Conservation (phyloP, 2,329 filamentous ascomycete genomes). For the Blastomyces silverae region DNA sequence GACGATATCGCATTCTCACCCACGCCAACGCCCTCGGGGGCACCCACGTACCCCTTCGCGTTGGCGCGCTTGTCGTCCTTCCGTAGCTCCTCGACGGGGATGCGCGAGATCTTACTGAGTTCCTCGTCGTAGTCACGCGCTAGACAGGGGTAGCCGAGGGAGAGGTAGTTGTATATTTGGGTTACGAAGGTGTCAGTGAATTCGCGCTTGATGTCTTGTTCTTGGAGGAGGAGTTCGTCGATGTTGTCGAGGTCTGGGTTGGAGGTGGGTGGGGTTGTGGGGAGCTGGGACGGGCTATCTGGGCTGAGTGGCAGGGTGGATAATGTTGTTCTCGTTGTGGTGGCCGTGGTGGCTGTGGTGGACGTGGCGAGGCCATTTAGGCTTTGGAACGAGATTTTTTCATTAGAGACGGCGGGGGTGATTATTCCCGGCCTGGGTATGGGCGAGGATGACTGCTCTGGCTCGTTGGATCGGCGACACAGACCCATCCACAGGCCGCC, state of each 20-base stretch:
- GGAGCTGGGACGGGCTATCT: slow-evolving; percentile 12
- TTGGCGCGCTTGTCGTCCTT: slow-evolving; percentile 60
- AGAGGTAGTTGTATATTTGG: slow-evolving; percentile 95
- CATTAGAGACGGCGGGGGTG: slow-evolving; percentile 23
- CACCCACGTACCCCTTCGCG: slow-evolving; percentile 67
- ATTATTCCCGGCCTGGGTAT: slow-evolving; percentile 24
- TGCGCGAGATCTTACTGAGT: slow-evolving; percentile 69
- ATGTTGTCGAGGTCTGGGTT: slow-evolving; percentile 13
- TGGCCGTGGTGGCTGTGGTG: not conserved
- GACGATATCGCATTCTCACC: slow-evolving; percentile 28
- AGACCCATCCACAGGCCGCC: slow-evolving; percentile 47
- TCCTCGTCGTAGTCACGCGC: slow-evolving; percentile 79
- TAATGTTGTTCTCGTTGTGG: not conserved
- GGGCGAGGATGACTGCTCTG: slow-evolving; percentile 8
- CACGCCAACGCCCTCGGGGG: slow-evolving; percentile 24
- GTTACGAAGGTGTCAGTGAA: slow-evolving; percentile 82
- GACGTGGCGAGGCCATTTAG: slow-evolving; percentile 5
- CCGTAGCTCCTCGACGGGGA: slow-evolving; percentile 62
- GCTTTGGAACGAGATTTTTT: slow-evolving; percentile 10
- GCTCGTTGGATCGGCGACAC: slow-evolving; percentile 28
- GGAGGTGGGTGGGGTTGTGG: slow-evolving; percentile 16
- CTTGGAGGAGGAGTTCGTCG: slow-evolving; percentile 13
- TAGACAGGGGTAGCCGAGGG: slow-evolving; percentile 80
- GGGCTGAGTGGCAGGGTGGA: not conserved
- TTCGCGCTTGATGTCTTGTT: slow-evolving; percentile 50